Conservation (phyloP, 2,329 filamentous ascomycete genomes). For the Trichoderma semiorbis region DNA sequence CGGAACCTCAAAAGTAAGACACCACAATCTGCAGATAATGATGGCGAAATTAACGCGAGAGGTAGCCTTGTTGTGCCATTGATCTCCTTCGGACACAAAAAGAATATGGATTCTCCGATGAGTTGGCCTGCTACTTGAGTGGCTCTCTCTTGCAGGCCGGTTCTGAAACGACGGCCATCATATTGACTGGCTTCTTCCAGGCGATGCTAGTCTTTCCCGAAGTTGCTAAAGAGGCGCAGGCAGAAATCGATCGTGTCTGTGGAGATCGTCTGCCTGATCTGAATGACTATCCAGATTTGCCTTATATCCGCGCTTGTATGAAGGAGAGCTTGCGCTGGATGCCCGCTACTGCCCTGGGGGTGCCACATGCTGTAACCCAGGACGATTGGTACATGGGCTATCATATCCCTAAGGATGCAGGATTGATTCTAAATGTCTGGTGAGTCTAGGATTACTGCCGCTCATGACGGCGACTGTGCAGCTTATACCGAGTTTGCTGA, state of each 20-base stretch:
- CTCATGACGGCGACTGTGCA: background rate
- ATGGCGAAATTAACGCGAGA: background rate
- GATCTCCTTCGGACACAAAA: slow-evolving; percentile 5
- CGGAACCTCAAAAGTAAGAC: background rate
- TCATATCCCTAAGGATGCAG: slow-evolving; percentile 20
- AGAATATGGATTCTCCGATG: slow-evolving; percentile 3
- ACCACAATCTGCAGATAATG: fast-evolving
- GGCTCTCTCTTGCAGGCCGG: slow-evolving; percentile 7
- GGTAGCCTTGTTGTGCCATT: background rate
- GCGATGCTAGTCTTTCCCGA: slow-evolving; percentile 27
- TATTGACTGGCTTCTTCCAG: slow-evolving; percentile 19
- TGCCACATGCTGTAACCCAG: slow-evolving; percentile 36
- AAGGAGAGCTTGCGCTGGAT: slow-evolving; percentile 28
- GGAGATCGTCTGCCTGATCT: slow-evolving; percentile 30
- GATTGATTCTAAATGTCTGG: slow-evolving; percentile 31
- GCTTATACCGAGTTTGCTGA: background rate
- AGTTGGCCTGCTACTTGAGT: background rate
- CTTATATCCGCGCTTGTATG: slow-evolving; percentile 29
- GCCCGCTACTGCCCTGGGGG: slow-evolving; percentile 27
- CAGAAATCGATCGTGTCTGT: slow-evolving; percentile 27
- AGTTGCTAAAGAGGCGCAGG: slow-evolving; percentile 25
- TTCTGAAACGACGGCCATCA: slow-evolving; percentile 12
- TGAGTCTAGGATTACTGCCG: background rate
- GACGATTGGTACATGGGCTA: slow-evolving; percentile 16
- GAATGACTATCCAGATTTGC: slow-evolving; percentile 26